These are phyloP conservation scores for Paraleonurus japonicus DNA, from an alignment of 257 asterid genomes.

Conservation along the genomic window DNA sequence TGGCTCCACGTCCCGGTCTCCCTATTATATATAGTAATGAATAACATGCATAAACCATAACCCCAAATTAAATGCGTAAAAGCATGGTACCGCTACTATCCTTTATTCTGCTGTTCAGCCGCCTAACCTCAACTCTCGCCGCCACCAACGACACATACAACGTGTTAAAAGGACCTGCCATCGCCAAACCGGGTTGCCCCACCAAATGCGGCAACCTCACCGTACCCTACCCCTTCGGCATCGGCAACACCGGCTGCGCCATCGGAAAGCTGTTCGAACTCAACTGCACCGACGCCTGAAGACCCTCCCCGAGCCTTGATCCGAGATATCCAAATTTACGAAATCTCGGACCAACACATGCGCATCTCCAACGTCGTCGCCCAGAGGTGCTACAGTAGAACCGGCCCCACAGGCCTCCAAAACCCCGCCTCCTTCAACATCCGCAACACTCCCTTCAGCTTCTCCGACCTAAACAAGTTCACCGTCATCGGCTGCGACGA, in stretches of 20 bases:
- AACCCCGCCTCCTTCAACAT: conserved; percentile 29
- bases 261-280: conserved; percentile 24
- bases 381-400: conserved; percentile 34
- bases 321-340: conserved; percentile 25
- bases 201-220: conserved; percentile 52
- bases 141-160: conserved; percentile 30
- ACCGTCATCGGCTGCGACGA: conserved; percentile 73
- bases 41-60: background rate
- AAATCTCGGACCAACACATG: conserved; percentile 54
- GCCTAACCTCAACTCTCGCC: conserved; percentile 2
- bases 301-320: conserved; percentile 26
- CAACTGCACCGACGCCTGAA: conserved; percentile 48
- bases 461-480: conserved; percentile 51
- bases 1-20: background rate
- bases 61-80: background rate
- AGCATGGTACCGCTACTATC: conserved; percentile 14
- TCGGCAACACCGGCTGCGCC: conserved; percentile 45
- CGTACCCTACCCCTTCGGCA: conserved; percentile 62
- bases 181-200: conserved; percentile 43
- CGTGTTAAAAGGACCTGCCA: conserved; percentile 30
- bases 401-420: conserved; percentile 8
- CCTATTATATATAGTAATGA: background rate
- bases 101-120: conserved; percentile 17
- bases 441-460: conserved; percentile 39
- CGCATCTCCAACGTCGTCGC: conserved; percentile 47